Evolutionary conservation across 2,329 filamentous ascomycete genomes (phyloP).

Genomic region (Rhytidhysteron rufulum): DNA sequence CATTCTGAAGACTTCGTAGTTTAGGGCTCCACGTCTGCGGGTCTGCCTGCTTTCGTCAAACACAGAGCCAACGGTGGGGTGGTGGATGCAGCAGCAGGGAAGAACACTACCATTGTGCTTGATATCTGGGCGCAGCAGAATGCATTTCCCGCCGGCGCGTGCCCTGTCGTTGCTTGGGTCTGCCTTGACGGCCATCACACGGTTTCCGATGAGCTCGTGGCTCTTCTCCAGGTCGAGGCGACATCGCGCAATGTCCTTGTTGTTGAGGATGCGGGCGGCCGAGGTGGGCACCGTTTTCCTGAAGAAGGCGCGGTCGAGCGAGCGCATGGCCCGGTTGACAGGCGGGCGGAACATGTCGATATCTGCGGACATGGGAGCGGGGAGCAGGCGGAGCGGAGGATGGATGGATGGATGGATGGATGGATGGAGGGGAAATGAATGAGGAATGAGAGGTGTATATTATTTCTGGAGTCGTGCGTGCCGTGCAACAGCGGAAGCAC

Average conservation of each 20-base stretch:
- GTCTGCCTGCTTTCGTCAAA: conserved; percentile 48
- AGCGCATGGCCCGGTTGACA: conserved; percentile 71
- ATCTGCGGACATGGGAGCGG: conserved; percentile 21
- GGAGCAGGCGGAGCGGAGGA: background rate
- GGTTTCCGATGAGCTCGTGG: conserved; percentile 63
- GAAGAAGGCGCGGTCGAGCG: conserved; percentile 82
- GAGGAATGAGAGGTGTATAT: too few relatives aligned
- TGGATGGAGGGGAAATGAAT: conserved; percentile 4
- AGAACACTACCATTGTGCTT: conserved; percentile 31
- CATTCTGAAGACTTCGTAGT: conserved; percentile 64
- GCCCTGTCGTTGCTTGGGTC: conserved; percentile 62
- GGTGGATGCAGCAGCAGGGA: conserved; percentile 3
- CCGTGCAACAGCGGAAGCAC: too few relatives aligned
- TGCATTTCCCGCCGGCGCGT: conserved; percentile 40
- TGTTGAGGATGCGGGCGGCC: conserved; percentile 73
- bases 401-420: background rate
- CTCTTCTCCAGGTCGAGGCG: conserved; percentile 62
- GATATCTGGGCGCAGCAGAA: conserved; percentile 44
- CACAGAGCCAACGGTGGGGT: conserved; percentile 20
- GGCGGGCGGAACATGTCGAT: conserved; percentile 69
- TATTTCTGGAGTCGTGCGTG: too few relatives aligned
- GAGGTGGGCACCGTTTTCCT: conserved; percentile 69
- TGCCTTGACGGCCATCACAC: conserved; percentile 55
- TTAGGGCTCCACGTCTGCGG: conserved; percentile 72
- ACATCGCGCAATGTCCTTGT: conserved; percentile 69